Percentiles rank a stretch among this genome's conserved stretches.
These are phyloP conservation scores for Argentina anserina DNA, from an alignment of 306 rosid genomes.

Conservation along the genomic window DNA sequence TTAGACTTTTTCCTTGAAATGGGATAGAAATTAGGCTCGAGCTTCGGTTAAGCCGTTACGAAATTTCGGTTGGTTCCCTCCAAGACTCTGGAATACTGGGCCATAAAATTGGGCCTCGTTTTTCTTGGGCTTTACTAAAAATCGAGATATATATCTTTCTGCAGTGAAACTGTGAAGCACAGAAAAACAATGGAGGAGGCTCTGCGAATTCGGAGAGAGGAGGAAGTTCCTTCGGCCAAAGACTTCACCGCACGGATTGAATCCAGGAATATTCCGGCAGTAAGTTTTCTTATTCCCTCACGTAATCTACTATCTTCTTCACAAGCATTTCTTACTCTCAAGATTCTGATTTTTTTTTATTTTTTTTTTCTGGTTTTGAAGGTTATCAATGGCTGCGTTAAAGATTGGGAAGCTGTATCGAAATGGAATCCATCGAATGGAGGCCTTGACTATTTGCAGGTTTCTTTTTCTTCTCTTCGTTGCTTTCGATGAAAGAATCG, in stretches of 20 bases:
- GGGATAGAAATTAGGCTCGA: background rate
- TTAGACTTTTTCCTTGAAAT: background rate
- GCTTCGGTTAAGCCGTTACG: background rate
- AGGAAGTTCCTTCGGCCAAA: conserved; percentile 42
- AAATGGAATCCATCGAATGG: conserved; percentile 67
- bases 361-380: conserved; percentile 7
- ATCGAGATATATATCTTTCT: background rate
- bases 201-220: conserved; percentile 42
- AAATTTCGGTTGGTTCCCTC: background rate
- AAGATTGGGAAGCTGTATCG: conserved; percentile 57
- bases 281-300: conserved; percentile 21
- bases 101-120: background rate
- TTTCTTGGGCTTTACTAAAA: background rate
- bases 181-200: conserved; percentile 34
- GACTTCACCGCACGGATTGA: conserved; percentile 41
- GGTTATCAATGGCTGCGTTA: conserved; percentile 68
- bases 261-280: conserved; percentile 43
- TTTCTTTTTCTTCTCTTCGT: conserved; percentile 4
- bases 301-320: background rate
- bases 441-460: conserved; percentile 85
- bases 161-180: background rate
- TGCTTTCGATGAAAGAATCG: background rate
- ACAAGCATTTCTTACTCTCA: background rate
- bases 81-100: background rate
- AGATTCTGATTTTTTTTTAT: background rate